phyloP scores from a whole-genome alignment of 176 grass and related monocot genomes.

The Aegilops sharonensis region DNA sequence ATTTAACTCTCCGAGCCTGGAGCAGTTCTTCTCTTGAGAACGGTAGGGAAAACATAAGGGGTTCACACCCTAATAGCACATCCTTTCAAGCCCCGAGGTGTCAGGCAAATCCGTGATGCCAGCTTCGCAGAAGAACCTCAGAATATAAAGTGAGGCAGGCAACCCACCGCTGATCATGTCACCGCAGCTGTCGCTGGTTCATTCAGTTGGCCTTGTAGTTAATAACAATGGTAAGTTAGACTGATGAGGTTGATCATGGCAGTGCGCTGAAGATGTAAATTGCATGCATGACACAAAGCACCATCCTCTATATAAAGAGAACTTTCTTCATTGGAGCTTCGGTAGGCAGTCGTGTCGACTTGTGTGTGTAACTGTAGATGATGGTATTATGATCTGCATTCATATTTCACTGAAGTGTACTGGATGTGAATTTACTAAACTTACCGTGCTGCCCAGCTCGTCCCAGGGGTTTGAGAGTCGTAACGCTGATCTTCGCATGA shows the following conservation, averaged over 20 bases:
- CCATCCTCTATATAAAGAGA: background rate
- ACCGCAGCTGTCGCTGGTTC: background rate
- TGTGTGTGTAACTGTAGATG: background rate
- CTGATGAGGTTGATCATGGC: background rate
- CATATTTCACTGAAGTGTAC: too few species aligned
- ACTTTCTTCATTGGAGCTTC: background rate
- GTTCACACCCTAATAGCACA: background rate
- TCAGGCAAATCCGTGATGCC: conserved; percentile 11
- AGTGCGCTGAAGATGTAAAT: conserved; percentile 19
- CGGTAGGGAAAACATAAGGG: background rate
- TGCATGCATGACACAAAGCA: background rate
- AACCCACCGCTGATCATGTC: background rate
- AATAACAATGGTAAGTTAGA: conserved; percentile 22
- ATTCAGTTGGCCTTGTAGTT: conserved; percentile 20
- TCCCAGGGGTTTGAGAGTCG: too few species aligned
- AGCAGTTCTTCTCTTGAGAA: conserved; percentile 81
- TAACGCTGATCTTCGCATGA: too few species aligned
- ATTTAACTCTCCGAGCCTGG: conserved; percentile 69
- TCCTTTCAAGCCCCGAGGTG: background rate
- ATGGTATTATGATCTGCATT: background rate
- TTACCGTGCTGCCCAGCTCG: too few species aligned
- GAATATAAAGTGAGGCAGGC: background rate
- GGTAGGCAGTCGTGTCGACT: too few species aligned
- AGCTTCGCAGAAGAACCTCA: background rate
- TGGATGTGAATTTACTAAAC: too few species aligned